These are phyloP conservation scores for Candida pseudoviswanathii DNA, from an alignment of 1,139 yeast species.

Conservation along the genomic window DNA sequence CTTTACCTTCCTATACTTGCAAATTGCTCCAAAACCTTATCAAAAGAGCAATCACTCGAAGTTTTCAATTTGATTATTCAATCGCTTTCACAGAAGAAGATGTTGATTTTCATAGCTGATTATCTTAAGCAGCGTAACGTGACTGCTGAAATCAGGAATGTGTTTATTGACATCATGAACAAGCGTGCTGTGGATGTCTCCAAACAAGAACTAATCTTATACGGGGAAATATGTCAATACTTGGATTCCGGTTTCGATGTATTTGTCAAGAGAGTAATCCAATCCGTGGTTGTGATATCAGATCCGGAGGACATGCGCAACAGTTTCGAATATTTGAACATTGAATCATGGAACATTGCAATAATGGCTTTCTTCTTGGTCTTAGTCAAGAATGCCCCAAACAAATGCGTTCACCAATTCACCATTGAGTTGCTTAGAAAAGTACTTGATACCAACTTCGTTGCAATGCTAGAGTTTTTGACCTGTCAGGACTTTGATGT, in stretches of 20 bases:
- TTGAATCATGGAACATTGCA: slow-evolving; percentile 33
- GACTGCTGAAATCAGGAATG: slow-evolving; percentile 17
- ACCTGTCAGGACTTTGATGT: slow-evolving; percentile 13
- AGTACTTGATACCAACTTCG: slow-evolving; percentile 3
- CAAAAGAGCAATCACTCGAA: slow-evolving; percentile 22
- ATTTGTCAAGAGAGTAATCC: slow-evolving; percentile 37
- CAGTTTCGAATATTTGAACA: slow-evolving; percentile 21
- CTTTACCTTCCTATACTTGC: slow-evolving; percentile 15
- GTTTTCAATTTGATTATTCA: slow-evolving; percentile 25
- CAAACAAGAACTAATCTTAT: slow-evolving; percentile 24
- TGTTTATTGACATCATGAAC: slow-evolving; percentile 24
- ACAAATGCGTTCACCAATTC: slow-evolving; percentile 27
- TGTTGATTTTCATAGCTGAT: slow-evolving; percentile 23
- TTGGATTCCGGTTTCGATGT: slow-evolving; percentile 25
- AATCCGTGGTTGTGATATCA: slow-evolving; percentile 31
- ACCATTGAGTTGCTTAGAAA: slow-evolving; percentile 8
- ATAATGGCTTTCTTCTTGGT: slow-evolving; percentile 33
- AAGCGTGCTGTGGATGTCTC: slow-evolving; percentile 18
- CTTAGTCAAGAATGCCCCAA: slow-evolving; percentile 40
- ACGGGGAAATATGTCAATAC: slow-evolving; percentile 29
- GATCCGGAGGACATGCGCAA: slow-evolving; percentile 30
- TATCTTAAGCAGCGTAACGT: slow-evolving; percentile 14
- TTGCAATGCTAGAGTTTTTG: slow-evolving; percentile 12
- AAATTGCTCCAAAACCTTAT: slow-evolving; percentile 16
- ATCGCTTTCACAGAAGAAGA: slow-evolving; percentile 26